Evolutionary conservation across 2,329 filamentous ascomycete species (phyloP).

Genomic region (Hypoxylon rubiginosum): DNA sequence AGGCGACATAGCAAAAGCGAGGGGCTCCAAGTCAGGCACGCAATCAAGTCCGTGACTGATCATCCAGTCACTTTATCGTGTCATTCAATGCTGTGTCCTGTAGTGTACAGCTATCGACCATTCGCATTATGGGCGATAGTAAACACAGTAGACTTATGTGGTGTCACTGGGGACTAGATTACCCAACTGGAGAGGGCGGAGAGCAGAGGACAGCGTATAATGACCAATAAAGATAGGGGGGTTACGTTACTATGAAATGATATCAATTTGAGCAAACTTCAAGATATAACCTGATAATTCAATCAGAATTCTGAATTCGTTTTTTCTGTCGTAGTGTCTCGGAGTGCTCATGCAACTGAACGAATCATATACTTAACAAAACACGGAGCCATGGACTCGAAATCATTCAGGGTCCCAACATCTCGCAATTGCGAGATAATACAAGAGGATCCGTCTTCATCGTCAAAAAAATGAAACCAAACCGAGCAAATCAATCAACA

Average conservation of each 20-base stretch:
- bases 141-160: neutral
- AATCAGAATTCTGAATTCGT: conserved; percentile 3
- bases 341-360: neutral
- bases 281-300: too few species aligned
- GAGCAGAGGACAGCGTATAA: neutral
- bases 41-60: neutral
- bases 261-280: too few species aligned
- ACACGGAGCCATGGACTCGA: neutral
- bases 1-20: neutral
- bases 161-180: neutral
- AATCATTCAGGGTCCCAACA: neutral
- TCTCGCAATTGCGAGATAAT: neutral
- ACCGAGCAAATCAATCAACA: neutral
- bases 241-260: neutral
- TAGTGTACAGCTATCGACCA: neutral
- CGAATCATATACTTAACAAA: neutral
- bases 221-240: neutral
- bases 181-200: neutral
- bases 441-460: neutral
- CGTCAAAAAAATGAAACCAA: neutral
- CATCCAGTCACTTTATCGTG: neutral
- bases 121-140: neutral
- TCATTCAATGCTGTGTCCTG: neutral
- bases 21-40: neutral
- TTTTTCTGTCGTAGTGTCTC: conserved; percentile 6